A percentile compares a stretch with the other conserved stretches of the same genome.
Conservation (phyloP, 805 yeast species). For the Saturnispora saitoi region DNA sequence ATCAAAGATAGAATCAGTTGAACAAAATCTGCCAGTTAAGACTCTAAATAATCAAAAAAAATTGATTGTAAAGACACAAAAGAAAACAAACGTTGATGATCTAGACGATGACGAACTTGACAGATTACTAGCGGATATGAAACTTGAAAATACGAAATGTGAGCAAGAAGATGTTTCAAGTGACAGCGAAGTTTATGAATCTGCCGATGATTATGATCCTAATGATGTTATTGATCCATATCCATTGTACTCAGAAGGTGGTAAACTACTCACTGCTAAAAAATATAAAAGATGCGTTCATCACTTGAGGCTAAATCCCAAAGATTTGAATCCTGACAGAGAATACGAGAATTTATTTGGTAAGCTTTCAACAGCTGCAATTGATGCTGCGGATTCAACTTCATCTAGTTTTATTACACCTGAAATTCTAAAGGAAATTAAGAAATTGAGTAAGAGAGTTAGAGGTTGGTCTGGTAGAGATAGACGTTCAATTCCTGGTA, state of each 20-base stretch:
- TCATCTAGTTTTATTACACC: conserved; percentile 63
- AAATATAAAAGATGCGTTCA: conserved; percentile 34
- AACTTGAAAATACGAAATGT: conserved; percentile 17
- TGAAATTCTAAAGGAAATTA: conserved; percentile 56
- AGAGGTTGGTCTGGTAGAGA: conserved; percentile 85
- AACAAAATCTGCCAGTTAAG: not conserved
- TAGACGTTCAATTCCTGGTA: conserved; percentile 65
- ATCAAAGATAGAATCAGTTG: not conserved
- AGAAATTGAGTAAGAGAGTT: conserved; percentile 45
- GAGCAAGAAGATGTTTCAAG: conserved; percentile 21
- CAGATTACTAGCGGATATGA: conserved; percentile 38
- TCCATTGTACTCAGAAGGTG: conserved; percentile 23
- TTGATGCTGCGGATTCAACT: conserved; percentile 71
- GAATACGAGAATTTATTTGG: conserved; percentile 69
- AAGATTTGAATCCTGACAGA: conserved; percentile 64
- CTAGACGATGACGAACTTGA: conserved; percentile 40
- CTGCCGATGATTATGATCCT: conserved; percentile 23
- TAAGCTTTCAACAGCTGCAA: conserved; percentile 53
- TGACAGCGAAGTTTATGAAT: conserved; percentile 29
- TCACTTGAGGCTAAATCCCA: conserved; percentile 37
- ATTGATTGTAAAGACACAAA: conserved; percentile 16
- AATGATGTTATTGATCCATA: conserved; percentile 21
- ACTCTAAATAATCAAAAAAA: not conserved
- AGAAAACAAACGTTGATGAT: conserved; percentile 19
- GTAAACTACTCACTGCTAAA: conserved; percentile 36